These are phyloP conservation scores for Ophiostoma pallidulum DNA, from an alignment of 2,329 filamentous ascomycete genomes.

Conservation along the genomic window DNA sequence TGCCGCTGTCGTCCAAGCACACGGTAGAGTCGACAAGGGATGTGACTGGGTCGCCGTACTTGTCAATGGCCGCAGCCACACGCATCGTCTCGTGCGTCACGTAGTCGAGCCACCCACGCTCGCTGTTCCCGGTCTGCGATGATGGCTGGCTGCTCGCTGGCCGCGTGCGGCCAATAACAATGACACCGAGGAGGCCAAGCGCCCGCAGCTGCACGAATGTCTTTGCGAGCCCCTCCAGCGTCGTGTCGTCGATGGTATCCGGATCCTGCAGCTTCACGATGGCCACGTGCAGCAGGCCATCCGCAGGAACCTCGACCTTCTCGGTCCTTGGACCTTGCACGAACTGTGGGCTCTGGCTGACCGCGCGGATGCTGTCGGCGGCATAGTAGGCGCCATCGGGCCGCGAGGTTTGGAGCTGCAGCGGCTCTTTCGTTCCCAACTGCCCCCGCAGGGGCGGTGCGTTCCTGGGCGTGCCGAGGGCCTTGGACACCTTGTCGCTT, in stretches of 20 bases:
- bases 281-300: conserved; percentile 58
- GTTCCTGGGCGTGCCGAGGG: conserved; percentile 21
- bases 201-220: conserved; percentile 76
- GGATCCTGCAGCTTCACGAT: conserved; percentile 75
- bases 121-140: no score
- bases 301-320: conserved; percentile 20
- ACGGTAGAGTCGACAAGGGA: conserved; percentile 53
- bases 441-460: conserved; percentile 22
- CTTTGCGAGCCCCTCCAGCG: conserved; percentile 65
- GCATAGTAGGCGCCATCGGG: conserved; percentile 4
- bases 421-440: conserved; percentile 11
- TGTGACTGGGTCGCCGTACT: conserved; percentile 56
- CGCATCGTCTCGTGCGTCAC: conserved; percentile 58
- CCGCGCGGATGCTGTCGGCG: conserved; percentile 21
- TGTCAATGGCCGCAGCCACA: conserved; percentile 65
- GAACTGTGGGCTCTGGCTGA: conserved; percentile 27
- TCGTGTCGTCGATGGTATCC: conserved; percentile 58
- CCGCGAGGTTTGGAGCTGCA: conserved; percentile 17
- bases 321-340: conserved; percentile 24
- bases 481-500: conserved; percentile 25
- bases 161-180: conserved; percentile 63
- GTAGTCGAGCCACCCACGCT: conserved; percentile 28
- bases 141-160: conserved; percentile 27
- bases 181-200: conserved; percentile 70
- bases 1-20: conserved; percentile 25